Percentiles rank a stretch among this genome's conserved stretches.
phyloP scores from a whole-genome alignment of 352 stramenopile species.

The Globisporangium spiculum region DNA sequence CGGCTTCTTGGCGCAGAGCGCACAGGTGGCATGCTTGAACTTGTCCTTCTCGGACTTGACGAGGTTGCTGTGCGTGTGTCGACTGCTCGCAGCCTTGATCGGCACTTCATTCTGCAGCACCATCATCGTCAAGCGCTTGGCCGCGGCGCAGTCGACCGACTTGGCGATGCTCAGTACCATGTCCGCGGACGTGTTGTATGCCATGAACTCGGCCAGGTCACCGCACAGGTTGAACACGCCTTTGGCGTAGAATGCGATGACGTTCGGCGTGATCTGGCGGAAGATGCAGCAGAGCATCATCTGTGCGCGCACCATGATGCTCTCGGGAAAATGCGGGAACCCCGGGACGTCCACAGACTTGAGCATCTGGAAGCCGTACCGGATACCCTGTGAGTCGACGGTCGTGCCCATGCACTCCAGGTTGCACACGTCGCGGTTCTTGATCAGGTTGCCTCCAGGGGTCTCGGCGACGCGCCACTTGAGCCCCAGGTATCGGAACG shows the following conservation, averaged over 20 bases:
- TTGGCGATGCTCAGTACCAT: slow-evolving; percentile 37
- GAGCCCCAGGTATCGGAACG: slow-evolving; percentile 43
- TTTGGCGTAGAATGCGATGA: slow-evolving; percentile 47
- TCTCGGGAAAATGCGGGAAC: slow-evolving; percentile 32
- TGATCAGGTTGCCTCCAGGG: slow-evolving; percentile 31
- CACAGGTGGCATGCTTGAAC: slow-evolving; percentile 10
- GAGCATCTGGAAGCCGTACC: slow-evolving; percentile 45
- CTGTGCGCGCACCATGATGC: slow-evolving; percentile 34
- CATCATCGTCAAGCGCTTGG: slow-evolving; percentile 46
- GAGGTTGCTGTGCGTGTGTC: not conserved
- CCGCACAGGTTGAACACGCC: slow-evolving; percentile 51
- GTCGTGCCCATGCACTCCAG: slow-evolving; percentile 46
- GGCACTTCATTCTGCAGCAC: slow-evolving; percentile 19
- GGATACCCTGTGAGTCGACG: slow-evolving; percentile 23
- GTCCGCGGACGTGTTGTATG: slow-evolving; percentile 39
- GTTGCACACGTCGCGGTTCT: slow-evolving; percentile 41
- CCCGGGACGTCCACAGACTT: slow-evolving; percentile 45
- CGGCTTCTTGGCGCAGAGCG: slow-evolving; percentile 19
- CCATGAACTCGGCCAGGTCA: slow-evolving; percentile 35
- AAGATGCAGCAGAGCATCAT: slow-evolving; percentile 65
- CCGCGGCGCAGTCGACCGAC: slow-evolving; percentile 30
- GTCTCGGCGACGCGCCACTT: slow-evolving; percentile 42
- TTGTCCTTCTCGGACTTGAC: slow-evolving; percentile 4
- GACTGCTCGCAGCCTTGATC: not conserved
- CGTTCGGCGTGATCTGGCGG: slow-evolving; percentile 32